Conservation (phyloP, 2,329 filamentous ascomycete species). For the Penicillium nordicum region DNA sequence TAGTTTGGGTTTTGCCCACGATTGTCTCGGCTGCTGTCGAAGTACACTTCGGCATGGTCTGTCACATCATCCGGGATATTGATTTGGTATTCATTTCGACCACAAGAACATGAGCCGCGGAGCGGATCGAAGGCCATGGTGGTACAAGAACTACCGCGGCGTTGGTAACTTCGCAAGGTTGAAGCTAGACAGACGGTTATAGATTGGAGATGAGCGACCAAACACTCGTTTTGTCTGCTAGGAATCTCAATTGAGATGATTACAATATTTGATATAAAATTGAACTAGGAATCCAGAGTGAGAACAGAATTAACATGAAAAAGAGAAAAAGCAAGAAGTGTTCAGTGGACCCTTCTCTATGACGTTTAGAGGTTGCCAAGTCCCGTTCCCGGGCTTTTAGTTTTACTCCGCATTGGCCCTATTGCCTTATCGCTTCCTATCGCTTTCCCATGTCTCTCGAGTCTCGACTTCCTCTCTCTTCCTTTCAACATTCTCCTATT, state of each 20-base stretch:
- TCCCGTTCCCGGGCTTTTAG: conserved; percentile 7
- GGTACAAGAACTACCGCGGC: conserved; percentile 10
- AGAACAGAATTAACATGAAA: background rate
- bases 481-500: background rate
- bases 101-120: conserved; percentile 77
- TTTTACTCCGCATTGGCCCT: conserved; percentile 21
- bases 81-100: conserved; percentile 78
- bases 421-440: conserved; percentile 21
- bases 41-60: conserved; percentile 65
- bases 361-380: conserved; percentile 26
- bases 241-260: background rate
- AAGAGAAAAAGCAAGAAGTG: conserved; percentile 10
- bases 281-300: background rate
- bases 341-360: conserved; percentile 22
- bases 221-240: background rate
- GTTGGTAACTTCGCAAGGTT: background rate
- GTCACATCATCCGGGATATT: conserved; percentile 59
- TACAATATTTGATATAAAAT: background rate
- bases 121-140: conserved; percentile 50
- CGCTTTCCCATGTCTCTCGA: conserved; percentile 16
- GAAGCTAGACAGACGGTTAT: background rate
- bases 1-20: conserved; percentile 56
- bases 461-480: conserved; percentile 6
- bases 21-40: conserved; percentile 66
- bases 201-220: background rate